Base-by-base conservation (phyloP, 2,329 filamentous ascomycete species). In the Epichloe gansuensis region DNA sequence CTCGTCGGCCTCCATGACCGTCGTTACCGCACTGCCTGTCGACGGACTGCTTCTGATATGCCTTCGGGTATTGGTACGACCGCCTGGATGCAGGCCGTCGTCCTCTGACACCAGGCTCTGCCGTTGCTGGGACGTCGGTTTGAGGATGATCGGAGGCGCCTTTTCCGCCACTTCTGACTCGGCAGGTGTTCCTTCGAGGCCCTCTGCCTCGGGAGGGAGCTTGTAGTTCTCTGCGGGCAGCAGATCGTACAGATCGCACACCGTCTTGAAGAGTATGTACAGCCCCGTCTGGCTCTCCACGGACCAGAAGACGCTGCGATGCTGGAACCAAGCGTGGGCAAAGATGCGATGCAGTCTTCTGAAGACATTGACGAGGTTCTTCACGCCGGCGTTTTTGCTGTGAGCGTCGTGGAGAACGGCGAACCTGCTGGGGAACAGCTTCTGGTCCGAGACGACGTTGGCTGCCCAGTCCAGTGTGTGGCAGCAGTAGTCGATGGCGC, bases 381-480 rank as follows among this genome's bases (percentile, higher is more conserved):
- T 88, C 54, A 85, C 74, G 52, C 87, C 87, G 43, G 76, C 69
- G 55, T 74, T 76, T 64, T 77, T 79, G 61, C 80, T 80, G 63
- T 81, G 76, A 40, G 72, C 73, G 64, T 78, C 77, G 52, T 68
- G 71, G 31, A 75, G 61, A 8, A 78, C 70, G 50, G 79, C 76
- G 57, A 95, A 80, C 50, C 93, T 81, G 60, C 88, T 95, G 0
- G 93, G 91, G 65, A 98, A 98, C 64, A 93, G 86, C 73, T 96
- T 96, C 51, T 89, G 87, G 61, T 89, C 93, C 3, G 91, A 95
- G 53, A 98, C 83, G 21, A 91, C 87, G 62, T 94, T 95, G 53
- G 89, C 90, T 3, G 93, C 93, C 89, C 91, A 97, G 71, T 98
- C 93, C 43, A 98, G 82, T 0, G 93, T 98, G 66, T 98, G 93